phyloP scores from a whole-genome alignment of 805 yeast species.

The Candida nemodendra region DNA sequence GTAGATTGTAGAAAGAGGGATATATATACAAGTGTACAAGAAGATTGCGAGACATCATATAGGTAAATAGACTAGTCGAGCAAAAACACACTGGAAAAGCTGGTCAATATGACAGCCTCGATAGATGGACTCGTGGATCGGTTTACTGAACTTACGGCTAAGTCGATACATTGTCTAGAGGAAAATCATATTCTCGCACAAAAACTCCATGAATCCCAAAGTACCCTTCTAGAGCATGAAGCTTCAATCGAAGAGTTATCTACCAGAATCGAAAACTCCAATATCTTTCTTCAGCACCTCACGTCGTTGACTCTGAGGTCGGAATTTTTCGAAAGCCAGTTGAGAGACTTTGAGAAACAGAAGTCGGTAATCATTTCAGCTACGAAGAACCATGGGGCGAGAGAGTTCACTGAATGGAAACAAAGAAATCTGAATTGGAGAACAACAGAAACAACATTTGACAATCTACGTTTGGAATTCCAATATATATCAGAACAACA shows the following conservation, averaged over 20 bases:
- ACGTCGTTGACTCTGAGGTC: constrained; percentile 33
- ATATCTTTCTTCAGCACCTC: constrained; percentile 31
- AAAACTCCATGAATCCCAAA: constrained; percentile 18
- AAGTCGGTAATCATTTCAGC: constrained; percentile 15
- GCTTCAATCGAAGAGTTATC: constrained; percentile 21
- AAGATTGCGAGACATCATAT: too few relatives aligned
- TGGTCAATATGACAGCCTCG: constrained; percentile 3
- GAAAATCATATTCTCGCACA: constrained; percentile 17
- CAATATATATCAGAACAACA: constrained; percentile 33
- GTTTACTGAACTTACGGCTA: constrained; percentile 15
- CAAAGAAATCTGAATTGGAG: constrained; percentile 42
- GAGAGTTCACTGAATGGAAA: constrained; percentile 23
- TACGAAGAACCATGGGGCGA: constrained; percentile 19
- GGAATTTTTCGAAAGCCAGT: constrained; percentile 35
- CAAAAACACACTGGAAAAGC: not conserved
- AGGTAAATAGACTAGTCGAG: too few relatives aligned
- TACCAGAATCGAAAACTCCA: constrained; percentile 25
- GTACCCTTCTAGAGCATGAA: constrained; percentile 20
- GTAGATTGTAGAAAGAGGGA: too few relatives aligned
- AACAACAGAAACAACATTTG: constrained; percentile 45
- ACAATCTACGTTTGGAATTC: constrained; percentile 42
- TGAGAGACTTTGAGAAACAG: constrained; percentile 27
- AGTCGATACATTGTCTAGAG: constrained; percentile 15
- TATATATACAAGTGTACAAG: too few relatives aligned
- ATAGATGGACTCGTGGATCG: constrained; percentile 16